Percentiles rank a stretch among this genome's conserved stretches.
phyloP scores from a whole-genome alignment of 768 basidiomycete species.

The Suillus clintonianus region DNA sequence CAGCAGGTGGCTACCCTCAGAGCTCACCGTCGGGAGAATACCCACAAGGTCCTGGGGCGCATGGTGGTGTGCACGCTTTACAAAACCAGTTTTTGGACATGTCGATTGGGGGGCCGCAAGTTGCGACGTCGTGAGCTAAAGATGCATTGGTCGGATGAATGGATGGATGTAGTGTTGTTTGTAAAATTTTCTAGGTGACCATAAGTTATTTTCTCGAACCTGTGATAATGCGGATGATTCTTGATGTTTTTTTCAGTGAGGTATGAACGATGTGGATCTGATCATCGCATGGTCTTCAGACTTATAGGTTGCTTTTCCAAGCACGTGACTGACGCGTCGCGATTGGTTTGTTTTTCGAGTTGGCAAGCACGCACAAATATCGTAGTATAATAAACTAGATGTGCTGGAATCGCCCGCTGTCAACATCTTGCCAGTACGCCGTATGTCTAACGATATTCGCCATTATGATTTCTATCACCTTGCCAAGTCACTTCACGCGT shows the following conservation, averaged over 20 bases:
- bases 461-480: not conserved
- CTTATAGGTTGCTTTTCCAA: not conserved
- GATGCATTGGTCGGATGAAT: not conserved
- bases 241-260: not conserved
- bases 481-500: not conserved
- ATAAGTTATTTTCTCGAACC: not conserved
- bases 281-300: too few species aligned
- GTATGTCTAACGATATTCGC: not conserved
- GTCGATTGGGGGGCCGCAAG: slow-evolving; percentile 19
- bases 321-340: not conserved
- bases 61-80: slow-evolving; percentile 20
- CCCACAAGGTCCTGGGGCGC: not conserved
- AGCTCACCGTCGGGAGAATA: not conserved
- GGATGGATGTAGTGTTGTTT: not conserved
- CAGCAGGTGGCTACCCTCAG: slow-evolving; percentile 7
- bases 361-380: not conserved
- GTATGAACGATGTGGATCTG: not conserved
- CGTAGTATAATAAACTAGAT: too few species aligned
- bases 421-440: not conserved
- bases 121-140: slow-evolving; percentile 1
- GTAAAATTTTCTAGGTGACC: not conserved
- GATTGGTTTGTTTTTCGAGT: not conserved
- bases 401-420: not conserved
- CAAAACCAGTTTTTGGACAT: slow-evolving; percentile 35
- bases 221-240: not conserved